These are phyloP conservation scores for Pezizomycotina sp. DNA, from an alignment of 2,329 filamentous ascomycete genomes.

Conservation along the genomic window DNA sequence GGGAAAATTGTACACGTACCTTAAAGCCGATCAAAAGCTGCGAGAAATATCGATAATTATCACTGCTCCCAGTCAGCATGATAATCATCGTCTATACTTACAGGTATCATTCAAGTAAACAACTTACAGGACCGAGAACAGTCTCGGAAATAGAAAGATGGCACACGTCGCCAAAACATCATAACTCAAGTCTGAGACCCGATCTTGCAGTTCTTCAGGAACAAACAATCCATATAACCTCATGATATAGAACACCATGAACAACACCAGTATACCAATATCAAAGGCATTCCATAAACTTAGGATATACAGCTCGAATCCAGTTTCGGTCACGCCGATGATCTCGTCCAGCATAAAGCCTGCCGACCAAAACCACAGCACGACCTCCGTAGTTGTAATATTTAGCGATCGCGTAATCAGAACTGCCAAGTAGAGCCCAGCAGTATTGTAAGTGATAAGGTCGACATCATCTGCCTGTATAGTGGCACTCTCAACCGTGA, in stretches of 20 bases:
- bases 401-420: constrained; percentile 55
- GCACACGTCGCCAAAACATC: constrained; percentile 87
- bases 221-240: constrained; percentile 75
- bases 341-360: constrained; percentile 95
- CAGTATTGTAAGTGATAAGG: constrained; percentile 68
- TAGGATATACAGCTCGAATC: constrained; percentile 91
- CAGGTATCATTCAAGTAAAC: background rate
- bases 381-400: constrained; percentile 68
- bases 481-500: constrained; percentile 79
- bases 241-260: constrained; percentile 80
- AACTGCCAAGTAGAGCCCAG: constrained; percentile 76
- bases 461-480: constrained; percentile 81
- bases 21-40: constrained; percentile 86
- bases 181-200: constrained; percentile 34
- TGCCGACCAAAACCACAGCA: constrained; percentile 97
- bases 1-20: no score
- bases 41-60: constrained; percentile 92
- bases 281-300: constrained; percentile 97
- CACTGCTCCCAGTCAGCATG: constrained; percentile 28
- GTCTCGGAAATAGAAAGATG: constrained; percentile 70
- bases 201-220: constrained; percentile 47
- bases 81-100: background rate
- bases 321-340: constrained; percentile 90
- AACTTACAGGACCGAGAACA: constrained; percentile 60
- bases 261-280: constrained; percentile 67